Conservation (phyloP, 2,329 filamentous ascomycete genomes). For the Juglanconis sp. region DNA sequence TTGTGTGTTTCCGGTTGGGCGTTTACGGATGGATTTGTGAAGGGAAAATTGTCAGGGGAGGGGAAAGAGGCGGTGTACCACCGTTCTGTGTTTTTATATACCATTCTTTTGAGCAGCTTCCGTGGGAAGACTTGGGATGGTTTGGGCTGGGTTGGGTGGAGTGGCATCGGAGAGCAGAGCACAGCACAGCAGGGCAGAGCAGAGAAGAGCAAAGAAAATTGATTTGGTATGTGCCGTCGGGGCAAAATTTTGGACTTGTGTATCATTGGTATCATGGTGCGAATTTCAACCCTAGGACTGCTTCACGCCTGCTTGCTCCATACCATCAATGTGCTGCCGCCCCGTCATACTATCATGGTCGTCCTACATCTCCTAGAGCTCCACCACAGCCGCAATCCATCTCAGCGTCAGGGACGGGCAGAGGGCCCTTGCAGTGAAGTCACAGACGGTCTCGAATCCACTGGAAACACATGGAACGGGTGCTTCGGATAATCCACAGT, state of each 20-base stretch:
- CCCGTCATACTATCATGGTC: too few relatives aligned
- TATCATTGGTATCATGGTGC: too few relatives aligned
- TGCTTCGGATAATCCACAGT: too few relatives aligned
- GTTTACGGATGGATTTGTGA: conserved; percentile 4
- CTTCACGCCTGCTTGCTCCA: too few relatives aligned
- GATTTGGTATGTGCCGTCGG: background rate
- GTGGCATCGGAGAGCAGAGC: background rate
- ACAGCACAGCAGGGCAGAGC: conserved; percentile 5
- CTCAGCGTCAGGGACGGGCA: too few relatives aligned
- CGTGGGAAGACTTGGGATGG: background rate
- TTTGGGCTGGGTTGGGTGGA: background rate
- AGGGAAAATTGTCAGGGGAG: conserved; percentile 1
- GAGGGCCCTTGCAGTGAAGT: too few relatives aligned
- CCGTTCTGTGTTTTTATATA: conserved; percentile 10
- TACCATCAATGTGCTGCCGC: too few relatives aligned
- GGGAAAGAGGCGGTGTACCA: conserved; percentile 1
- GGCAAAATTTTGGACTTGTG: background rate
- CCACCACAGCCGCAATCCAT: too few relatives aligned
- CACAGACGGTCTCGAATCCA: too few relatives aligned
- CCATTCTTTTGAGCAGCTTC: conserved; percentile 7
- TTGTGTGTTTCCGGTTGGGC: background rate
- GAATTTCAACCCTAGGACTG: too few relatives aligned
- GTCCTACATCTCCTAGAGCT: too few relatives aligned
- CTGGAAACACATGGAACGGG: too few relatives aligned
- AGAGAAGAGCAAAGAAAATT: background rate